phyloP scores from a whole-genome alignment of 2,329 filamentous ascomycete species.

The Dactylellina parvicollis region DNA sequence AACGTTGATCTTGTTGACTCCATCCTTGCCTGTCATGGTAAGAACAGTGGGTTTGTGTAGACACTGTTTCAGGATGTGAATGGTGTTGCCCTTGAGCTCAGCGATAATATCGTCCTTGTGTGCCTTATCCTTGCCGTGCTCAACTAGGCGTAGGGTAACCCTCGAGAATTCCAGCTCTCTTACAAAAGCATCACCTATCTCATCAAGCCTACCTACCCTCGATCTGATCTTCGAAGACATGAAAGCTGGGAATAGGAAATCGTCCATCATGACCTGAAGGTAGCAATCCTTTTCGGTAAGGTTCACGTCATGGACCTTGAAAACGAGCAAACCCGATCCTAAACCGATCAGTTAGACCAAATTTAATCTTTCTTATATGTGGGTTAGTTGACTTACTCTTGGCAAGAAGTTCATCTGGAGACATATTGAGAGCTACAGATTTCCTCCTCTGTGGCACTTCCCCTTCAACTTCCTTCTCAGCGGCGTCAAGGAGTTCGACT shows the following conservation, averaged over 20 bases:
- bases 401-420: slow-evolving; percentile 79
- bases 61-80: slow-evolving; percentile 87
- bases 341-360: slow-evolving; percentile 60
- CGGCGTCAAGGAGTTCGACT: slow-evolving; percentile 64
- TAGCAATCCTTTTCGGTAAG: slow-evolving; percentile 79
- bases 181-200: slow-evolving; percentile 93
- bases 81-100: slow-evolving; percentile 82
- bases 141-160: slow-evolving; percentile 85
- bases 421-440: slow-evolving; percentile 79
- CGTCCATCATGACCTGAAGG: slow-evolving; percentile 90
- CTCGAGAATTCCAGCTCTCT: slow-evolving; percentile 97
- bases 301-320: slow-evolving; percentile 90
- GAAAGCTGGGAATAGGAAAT: slow-evolving; percentile 92
- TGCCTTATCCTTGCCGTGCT: slow-evolving; percentile 74
- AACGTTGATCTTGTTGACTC: slow-evolving; percentile 83
- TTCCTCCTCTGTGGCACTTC: slow-evolving; percentile 64
- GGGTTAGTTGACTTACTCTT: slow-evolving; percentile 67
- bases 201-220: slow-evolving; percentile 78
- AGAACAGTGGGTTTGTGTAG: slow-evolving; percentile 85
- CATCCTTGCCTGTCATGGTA: slow-evolving; percentile 79
- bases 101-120: slow-evolving; percentile 80
- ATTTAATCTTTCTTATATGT: not conserved
- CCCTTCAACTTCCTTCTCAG: slow-evolving; percentile 61
- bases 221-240: slow-evolving; percentile 78
- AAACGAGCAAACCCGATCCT: slow-evolving; percentile 92